These are phyloP conservation scores for Botrytis elliptica DNA, from an alignment of 2,329 filamentous ascomycete genomes.

Conservation along the genomic window DNA sequence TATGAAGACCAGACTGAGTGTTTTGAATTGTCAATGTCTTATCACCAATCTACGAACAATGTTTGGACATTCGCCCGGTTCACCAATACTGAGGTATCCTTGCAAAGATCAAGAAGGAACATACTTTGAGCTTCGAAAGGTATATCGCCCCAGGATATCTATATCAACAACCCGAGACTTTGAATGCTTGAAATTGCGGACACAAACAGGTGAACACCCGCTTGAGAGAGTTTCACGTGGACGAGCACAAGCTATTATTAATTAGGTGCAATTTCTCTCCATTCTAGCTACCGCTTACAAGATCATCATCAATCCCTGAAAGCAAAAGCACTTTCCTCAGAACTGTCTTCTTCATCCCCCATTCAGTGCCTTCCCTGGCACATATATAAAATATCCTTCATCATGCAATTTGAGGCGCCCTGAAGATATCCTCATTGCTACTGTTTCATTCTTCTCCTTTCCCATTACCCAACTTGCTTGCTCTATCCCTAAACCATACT, in stretches of 20 bases:
- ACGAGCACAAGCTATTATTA: not conserved
- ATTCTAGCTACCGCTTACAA: not conserved
- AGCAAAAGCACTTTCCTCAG: not conserved
- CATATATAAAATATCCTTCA: not conserved
- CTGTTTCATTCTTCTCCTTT: not conserved
- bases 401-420: not conserved
- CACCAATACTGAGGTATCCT: not conserved
- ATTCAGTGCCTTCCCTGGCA: not conserved
- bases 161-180: not conserved
- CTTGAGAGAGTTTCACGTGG: not conserved
- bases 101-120: too few species aligned
- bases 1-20: not conserved
- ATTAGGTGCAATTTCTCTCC: not conserved
- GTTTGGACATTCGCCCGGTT: accelerated
- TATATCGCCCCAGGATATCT: not conserved
- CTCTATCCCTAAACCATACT: not conserved
- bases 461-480: not conserved
- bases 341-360: too few species aligned
- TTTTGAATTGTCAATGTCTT: not conserved
- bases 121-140: too few species aligned
- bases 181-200: not conserved
- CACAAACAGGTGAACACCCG: not conserved
- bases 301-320: not conserved
- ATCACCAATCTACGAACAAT: not conserved
- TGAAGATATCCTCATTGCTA: not conserved